Conservation (phyloP, 2,329 filamentous ascomycete species). For the Apiospora koreana region DNA sequence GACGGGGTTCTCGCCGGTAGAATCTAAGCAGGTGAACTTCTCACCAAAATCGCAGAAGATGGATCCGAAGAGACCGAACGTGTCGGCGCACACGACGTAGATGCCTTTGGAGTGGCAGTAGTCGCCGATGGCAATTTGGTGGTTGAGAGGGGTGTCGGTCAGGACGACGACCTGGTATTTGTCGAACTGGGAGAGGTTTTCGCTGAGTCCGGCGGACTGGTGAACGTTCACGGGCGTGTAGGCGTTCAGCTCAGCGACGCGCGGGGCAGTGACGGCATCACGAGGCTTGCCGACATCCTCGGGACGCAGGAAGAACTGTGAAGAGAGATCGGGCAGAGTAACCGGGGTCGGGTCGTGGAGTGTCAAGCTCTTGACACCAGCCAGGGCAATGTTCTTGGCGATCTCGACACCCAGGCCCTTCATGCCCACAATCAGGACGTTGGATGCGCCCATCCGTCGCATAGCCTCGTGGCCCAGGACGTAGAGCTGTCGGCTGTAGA, state of each 20-base stretch:
- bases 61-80: constrained; percentile 89
- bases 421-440: constrained; percentile 87
- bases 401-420: constrained; percentile 97
- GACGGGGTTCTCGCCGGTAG: constrained; percentile 85
- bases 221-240: constrained; percentile 91
- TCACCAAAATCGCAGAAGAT: constrained; percentile 98
- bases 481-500: constrained; percentile 75
- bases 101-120: constrained; percentile 95
- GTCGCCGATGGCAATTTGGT: constrained; percentile 83
- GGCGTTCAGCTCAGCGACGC: constrained; percentile 91
- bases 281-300: constrained; percentile 91
- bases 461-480: constrained; percentile 79
- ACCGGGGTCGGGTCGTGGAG: constrained; percentile 87
- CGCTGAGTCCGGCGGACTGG: constrained; percentile 63
- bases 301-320: constrained; percentile 92
- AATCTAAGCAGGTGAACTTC: constrained; percentile 86
- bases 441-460: constrained; percentile 98
- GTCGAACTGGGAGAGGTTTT: constrained; percentile 79
- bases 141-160: constrained; percentile 77
- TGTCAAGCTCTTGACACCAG: constrained; percentile 95
- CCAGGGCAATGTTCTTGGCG: constrained; percentile 97
- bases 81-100: constrained; percentile 84
- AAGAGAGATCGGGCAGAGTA: constrained; percentile 84
- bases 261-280: constrained; percentile 81
- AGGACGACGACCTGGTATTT: constrained; percentile 92